Evolutionary conservation across 106 monocot genomes (phyloP).

Genomic region (Dendrobium huoshanense): DNA sequence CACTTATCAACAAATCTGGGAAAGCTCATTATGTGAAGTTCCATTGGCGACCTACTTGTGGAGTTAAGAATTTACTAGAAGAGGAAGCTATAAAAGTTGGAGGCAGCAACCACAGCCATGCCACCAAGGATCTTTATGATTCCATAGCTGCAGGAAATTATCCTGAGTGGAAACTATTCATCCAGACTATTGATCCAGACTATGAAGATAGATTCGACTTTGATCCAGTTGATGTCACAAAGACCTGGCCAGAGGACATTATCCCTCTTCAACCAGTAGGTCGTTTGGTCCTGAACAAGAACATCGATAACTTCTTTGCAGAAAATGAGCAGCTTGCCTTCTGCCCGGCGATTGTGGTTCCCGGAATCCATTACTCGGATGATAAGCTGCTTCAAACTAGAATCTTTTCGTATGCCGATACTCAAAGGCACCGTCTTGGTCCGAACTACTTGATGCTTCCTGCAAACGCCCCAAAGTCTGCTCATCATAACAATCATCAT

Average conservation of each 20-base stretch:
- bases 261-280: slow-evolving; percentile 54
- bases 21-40: slow-evolving; percentile 34
- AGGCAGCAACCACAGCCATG: slow-evolving; percentile 52
- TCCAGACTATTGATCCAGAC: slow-evolving; percentile 45
- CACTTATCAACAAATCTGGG: slow-evolving; percentile 32
- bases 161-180: slow-evolving; percentile 51
- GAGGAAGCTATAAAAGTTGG: slow-evolving; percentile 37
- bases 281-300: slow-evolving; percentile 61
- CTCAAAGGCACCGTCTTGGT: slow-evolving; percentile 45
- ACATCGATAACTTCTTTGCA: slow-evolving; percentile 58
- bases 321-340: slow-evolving; percentile 59
- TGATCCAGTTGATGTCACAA: slow-evolving; percentile 54
- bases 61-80: slow-evolving; percentile 45
- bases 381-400: slow-evolving; percentile 50
- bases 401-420: slow-evolving; percentile 45
- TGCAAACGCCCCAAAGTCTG: slow-evolving; percentile 41
- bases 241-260: slow-evolving; percentile 60
- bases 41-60: slow-evolving; percentile 18
- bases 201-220: slow-evolving; percentile 50
- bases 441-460: slow-evolving; percentile 55
- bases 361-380: slow-evolving; percentile 53
- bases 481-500: slow-evolving; percentile 50
- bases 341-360: slow-evolving; percentile 45
- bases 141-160: slow-evolving; percentile 45
- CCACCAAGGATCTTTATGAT: slow-evolving; percentile 48